Evolutionary conservation across 1,284 basidiomycete species (phyloP), one percentile per base, ranked within the genome.

Genomic region (Coniophora puteana): DNA sequence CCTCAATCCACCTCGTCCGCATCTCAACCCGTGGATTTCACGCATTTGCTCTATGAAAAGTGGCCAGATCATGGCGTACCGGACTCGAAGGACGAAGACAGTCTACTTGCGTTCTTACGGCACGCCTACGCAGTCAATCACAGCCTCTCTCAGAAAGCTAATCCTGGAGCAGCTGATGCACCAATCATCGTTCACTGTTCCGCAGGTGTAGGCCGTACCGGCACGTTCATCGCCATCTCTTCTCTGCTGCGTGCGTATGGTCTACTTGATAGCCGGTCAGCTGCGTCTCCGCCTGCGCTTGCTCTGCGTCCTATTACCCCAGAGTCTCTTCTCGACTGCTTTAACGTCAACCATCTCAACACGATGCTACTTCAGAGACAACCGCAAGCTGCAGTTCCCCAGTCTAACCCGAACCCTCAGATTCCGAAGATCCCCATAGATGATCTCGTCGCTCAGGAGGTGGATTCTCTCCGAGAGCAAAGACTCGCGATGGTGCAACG

Each of bases 171-270:
- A 11, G 46, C 53, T 33, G 79, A 83, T 43, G 80, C 85, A 12
- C 90, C 91, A 0, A 76, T 89, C 41, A 78, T 93, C 56, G 77
- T 91, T 21, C 82, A 89, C 50, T 95, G 92, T 53, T 88, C 84
- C 17, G 93, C 93, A 0, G 93, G 93, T 3, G 78, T 95, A 27
- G 93, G 93, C 0, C 78, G 93, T 18, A 95, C 93, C 1, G 93
- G 93, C 13, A 80, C 89, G 23, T 95, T 92, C 65, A 83, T 89
- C 53, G 83, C 88, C 0, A 60, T 91, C 16, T 80, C 76, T 10
- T 91, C 89, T 12, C 66, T 90, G 21, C 65, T 90, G 20, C 80
- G 86, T 21, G 58, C 68, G 29, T 61, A 78, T 46, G 71, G 67
- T 26, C 64, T 83, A 41, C 64, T 89, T 13, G 47, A 41, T 25